Conservation (phyloP, 2,329 filamentous ascomycete species). For the Parascedosporium putredinis region DNA sequence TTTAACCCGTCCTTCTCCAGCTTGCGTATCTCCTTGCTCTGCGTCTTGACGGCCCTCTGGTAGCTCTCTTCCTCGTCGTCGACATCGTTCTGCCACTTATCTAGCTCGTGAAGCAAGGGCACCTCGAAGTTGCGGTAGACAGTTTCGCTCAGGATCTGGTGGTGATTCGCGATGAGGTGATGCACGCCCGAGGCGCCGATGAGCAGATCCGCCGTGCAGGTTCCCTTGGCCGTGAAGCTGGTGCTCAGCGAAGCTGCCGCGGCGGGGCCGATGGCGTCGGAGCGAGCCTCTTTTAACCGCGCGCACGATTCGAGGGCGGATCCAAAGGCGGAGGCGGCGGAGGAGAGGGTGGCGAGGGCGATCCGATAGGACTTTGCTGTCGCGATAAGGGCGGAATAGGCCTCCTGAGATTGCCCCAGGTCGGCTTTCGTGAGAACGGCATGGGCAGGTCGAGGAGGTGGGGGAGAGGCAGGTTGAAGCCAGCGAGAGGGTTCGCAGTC, state of each 20-base stretch:
- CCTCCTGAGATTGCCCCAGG: slow-evolving; percentile 50
- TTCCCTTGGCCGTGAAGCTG: slow-evolving; percentile 35
- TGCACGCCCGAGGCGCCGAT: slow-evolving; percentile 54
- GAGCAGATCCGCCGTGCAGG: slow-evolving; percentile 53
- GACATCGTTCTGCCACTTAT: slow-evolving; percentile 52
- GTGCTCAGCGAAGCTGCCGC: slow-evolving; percentile 26
- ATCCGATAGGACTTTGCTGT: slow-evolving; percentile 54
- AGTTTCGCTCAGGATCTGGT: slow-evolving; percentile 59
- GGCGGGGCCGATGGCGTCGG: slow-evolving; percentile 39
- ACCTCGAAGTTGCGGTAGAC: slow-evolving; percentile 60
- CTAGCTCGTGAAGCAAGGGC: slow-evolving; percentile 57
- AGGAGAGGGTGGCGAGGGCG: slow-evolving; percentile 50
- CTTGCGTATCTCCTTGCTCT: slow-evolving; percentile 49
- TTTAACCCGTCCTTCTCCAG: slow-evolving; percentile 56
- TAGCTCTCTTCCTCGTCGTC: slow-evolving; percentile 56
- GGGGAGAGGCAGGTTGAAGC: slow-evolving; percentile 51
- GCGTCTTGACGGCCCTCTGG: slow-evolving; percentile 40
- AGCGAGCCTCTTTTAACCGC: slow-evolving; percentile 56
- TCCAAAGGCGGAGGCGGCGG: slow-evolving; percentile 52
- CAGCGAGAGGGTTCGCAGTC: slow-evolving; percentile 48
- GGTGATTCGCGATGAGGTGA: slow-evolving; percentile 58
- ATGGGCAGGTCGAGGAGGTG: slow-evolving; percentile 45
- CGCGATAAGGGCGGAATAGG: slow-evolving; percentile 51
- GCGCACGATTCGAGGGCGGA: slow-evolving; percentile 57
- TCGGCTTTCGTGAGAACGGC: slow-evolving; percentile 53